Percentiles rank a stretch among this genome's conserved stretches.
Conservation (phyloP, 345 rosid species). For the Brassica napus region DNA sequence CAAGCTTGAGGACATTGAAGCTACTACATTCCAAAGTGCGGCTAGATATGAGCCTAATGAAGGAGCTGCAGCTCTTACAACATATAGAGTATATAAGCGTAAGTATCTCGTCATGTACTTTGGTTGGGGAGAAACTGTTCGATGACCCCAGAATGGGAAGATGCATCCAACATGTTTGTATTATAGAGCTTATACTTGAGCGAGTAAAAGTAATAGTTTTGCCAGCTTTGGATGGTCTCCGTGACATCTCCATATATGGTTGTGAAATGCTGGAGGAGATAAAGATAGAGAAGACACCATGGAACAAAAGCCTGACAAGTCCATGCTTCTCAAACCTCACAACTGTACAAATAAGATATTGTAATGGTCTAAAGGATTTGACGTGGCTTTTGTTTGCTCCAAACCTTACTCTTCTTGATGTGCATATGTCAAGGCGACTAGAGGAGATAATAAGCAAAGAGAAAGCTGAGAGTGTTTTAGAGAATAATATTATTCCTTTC, state of each 20-base stretch:
- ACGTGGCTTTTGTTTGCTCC: slow-evolving; percentile 34
- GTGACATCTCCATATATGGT: neutral
- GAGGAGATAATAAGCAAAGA: slow-evolving; percentile 30
- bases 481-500: neutral
- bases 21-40: neutral
- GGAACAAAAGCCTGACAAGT: neutral
- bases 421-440: neutral
- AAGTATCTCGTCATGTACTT: neutral
- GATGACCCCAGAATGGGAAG: neutral
- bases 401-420: slow-evolving; percentile 12
- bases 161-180: neutral
- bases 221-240: neutral
- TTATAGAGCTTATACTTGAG: neutral
- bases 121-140: neutral
- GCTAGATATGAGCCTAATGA: neutral
- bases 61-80: neutral
- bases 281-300: slow-evolving; percentile 1
- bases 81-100: neutral
- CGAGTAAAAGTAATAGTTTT: neutral
- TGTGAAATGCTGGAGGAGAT: neutral
- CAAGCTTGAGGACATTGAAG: neutral
- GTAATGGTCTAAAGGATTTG: slow-evolving; percentile 20
- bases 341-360: too few relatives aligned
- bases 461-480: neutral
- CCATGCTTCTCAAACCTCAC: neutral